Evolutionary conservation across 78 protist species (phyloP).

Genomic region (Ministeria vibrans): DNA sequence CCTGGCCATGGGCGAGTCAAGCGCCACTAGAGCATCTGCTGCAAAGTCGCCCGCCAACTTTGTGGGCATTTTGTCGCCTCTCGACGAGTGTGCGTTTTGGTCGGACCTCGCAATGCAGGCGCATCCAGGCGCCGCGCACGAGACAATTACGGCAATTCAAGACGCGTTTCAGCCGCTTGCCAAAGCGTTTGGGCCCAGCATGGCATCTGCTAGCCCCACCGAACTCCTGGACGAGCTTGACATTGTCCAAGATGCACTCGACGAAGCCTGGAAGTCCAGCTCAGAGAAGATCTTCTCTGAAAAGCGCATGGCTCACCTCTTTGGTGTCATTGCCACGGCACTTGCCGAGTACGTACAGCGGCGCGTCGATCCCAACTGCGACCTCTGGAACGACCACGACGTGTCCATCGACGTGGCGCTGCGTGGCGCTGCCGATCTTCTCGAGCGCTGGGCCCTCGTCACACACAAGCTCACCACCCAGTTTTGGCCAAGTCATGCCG

Average conservation of each 20-base stretch:
- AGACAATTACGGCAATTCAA: background rate
- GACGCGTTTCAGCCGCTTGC: background rate
- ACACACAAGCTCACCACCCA: conserved; percentile 17
- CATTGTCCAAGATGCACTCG: no score
- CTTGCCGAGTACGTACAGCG: background rate
- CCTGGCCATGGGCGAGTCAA: background rate
- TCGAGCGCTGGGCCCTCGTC: conserved; percentile 5
- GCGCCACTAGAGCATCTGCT: background rate
- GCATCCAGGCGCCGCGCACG: background rate
- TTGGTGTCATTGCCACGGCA: background rate
- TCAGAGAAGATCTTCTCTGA: no score
- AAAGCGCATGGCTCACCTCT: conserved; percentile 18
- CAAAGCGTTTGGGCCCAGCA: background rate
- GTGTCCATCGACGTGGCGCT: background rate
- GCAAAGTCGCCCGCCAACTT: background rate
- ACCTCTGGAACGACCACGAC: background rate
- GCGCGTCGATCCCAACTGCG: background rate
- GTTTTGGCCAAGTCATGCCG: conserved; percentile 3
- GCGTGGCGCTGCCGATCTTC: background rate
- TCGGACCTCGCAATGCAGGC: background rate
- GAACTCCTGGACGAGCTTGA: background rate
- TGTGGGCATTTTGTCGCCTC: background rate
- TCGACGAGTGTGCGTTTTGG: background rate
- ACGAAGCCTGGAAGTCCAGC: no score
- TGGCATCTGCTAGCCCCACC: background rate